These are phyloP conservation scores for Pelargonium myrrhifolium DNA, from an alignment of 441 rosid genomes.

Conservation along the genomic window DNA sequence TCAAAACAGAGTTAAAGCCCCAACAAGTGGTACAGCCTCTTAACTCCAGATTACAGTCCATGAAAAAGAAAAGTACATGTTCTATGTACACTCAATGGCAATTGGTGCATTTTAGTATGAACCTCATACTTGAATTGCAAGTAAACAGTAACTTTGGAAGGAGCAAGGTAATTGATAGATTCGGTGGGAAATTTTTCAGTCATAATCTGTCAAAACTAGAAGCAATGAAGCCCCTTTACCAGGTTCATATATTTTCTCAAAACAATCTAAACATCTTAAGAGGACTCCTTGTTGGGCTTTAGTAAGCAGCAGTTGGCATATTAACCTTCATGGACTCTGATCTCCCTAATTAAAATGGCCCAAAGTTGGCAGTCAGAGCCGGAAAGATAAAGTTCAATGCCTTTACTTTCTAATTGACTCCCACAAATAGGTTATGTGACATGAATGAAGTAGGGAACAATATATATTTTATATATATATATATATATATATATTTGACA, in stretches of 20 bases:
- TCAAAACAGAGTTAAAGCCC: neutral
- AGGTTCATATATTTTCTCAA: neutral
- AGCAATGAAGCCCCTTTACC: neutral
- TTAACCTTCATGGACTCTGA: neutral
- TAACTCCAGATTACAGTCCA: neutral
- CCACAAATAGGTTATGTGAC: too few relatives aligned
- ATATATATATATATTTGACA: too few relatives aligned
- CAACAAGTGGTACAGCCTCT: neutral
- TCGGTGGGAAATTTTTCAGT: neutral
- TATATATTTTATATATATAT: too few relatives aligned
- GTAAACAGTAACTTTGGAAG: neutral
- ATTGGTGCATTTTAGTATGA: neutral
- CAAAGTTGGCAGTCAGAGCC: too few relatives aligned
- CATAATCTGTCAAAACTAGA: neutral
- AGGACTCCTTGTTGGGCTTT: neutral
- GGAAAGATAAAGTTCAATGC: too few relatives aligned
- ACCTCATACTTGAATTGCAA: neutral
- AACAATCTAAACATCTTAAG: too few relatives aligned
- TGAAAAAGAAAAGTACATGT: neutral
- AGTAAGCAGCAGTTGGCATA: neutral
- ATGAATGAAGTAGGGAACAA: too few relatives aligned
- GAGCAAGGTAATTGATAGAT: neutral
- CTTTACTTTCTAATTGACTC: too few relatives aligned
- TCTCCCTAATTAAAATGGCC: neutral
- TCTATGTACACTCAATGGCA: neutral